Percentiles rank a stretch among this genome's conserved stretches.
These are phyloP conservation scores for Scutellaria galericulata DNA, from an alignment of 257 asterid species.

Conservation along the genomic window DNA sequence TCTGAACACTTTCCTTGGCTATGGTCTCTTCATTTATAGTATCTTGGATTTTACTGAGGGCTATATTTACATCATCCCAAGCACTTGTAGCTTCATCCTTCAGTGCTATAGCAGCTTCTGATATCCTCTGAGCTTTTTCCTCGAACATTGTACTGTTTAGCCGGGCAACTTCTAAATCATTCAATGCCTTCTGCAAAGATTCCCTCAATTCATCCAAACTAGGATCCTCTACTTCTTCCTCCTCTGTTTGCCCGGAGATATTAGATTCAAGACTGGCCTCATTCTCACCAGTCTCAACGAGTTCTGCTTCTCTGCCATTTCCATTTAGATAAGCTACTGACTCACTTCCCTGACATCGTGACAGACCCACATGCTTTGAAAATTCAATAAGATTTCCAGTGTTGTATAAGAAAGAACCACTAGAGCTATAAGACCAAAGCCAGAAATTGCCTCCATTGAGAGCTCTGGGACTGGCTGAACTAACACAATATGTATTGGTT, in stretches of 20 bases:
- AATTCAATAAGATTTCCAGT: slow-evolving; percentile 40
- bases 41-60: slow-evolving; percentile 62
- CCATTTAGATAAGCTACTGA: slow-evolving; percentile 74
- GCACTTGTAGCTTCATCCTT: slow-evolving; percentile 84
- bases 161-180: slow-evolving; percentile 76
- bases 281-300: slow-evolving; percentile 43
- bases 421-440: slow-evolving; percentile 38
- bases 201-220: slow-evolving; percentile 81
- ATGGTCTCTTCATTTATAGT: slow-evolving; percentile 67
- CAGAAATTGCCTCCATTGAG: slow-evolving; percentile 37
- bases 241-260: slow-evolving; percentile 47
- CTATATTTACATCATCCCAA: slow-evolving; percentile 59
- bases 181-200: slow-evolving; percentile 74
- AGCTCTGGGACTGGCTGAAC: slow-evolving; percentile 36
- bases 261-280: slow-evolving; percentile 48
- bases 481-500: slow-evolving; percentile 23
- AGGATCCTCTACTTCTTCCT: slow-evolving; percentile 49
- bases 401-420: slow-evolving; percentile 38
- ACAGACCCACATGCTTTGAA: slow-evolving; percentile 41
- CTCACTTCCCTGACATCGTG: slow-evolving; percentile 87
- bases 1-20: slow-evolving; percentile 75
- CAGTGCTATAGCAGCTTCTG: slow-evolving; percentile 89
- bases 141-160: slow-evolving; percentile 77
- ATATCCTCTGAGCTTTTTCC: slow-evolving; percentile 87
- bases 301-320: slow-evolving; percentile 60